These are phyloP conservation scores for Tardiomyces depauwii DNA, from an alignment of 1,139 yeast genomes.

Conservation along the genomic window DNA sequence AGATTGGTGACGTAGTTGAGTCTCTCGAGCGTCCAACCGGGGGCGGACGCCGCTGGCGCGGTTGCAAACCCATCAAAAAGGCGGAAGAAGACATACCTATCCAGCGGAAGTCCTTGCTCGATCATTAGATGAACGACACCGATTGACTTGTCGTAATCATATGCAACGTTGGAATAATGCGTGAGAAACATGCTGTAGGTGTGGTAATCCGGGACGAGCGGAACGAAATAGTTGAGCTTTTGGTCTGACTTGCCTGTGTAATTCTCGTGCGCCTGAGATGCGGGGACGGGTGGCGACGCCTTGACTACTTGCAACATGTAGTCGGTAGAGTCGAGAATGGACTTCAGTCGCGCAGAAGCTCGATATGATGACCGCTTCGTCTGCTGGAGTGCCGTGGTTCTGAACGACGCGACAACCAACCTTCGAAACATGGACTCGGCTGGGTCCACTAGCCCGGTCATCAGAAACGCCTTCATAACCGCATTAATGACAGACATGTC, in stretches of 20 bases:
- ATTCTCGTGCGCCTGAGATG: too few relatives aligned
- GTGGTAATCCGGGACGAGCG: background rate
- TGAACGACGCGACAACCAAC: background rate
- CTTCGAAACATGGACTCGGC: constrained; percentile 6
- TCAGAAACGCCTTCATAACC: background rate
- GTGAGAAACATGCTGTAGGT: background rate
- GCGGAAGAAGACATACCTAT: background rate
- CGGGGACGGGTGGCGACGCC: background rate
- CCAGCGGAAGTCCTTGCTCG: background rate
- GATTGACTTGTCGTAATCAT: background rate
- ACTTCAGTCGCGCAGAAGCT: background rate
- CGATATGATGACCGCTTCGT: background rate
- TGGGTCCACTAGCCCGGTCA: background rate
- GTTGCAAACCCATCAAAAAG: background rate
- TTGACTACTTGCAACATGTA: background rate
- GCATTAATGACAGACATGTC: background rate
- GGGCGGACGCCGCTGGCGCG: background rate
- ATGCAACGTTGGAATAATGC: background rate
- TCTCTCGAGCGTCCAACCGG: background rate
- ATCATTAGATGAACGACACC: background rate
- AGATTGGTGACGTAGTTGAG: background rate
- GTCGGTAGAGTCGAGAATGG: background rate
- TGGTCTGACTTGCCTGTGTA: background rate
- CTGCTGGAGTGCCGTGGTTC: background rate
- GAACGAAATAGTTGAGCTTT: background rate